A percentile compares a stretch with the other conserved stretches of the same genome.
phyloP scores from a whole-genome alignment of 2,329 filamentous ascomycete genomes.

The Dichotomopilus funicola region DNA sequence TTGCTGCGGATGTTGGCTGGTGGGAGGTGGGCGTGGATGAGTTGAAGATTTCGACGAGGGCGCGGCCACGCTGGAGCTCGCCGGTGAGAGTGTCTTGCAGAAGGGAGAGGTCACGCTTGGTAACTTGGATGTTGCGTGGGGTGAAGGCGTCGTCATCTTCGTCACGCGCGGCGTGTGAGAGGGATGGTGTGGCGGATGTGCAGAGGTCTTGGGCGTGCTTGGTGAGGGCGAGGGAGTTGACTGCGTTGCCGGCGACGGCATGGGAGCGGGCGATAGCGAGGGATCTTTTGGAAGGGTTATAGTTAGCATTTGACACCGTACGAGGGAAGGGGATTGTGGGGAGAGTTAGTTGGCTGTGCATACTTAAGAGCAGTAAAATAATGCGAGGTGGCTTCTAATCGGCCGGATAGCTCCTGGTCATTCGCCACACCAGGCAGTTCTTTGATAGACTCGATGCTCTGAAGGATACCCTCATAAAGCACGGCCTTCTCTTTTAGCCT shows the following conservation, averaged over 20 bases:
- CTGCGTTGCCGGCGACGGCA: slow-evolving; percentile 61
- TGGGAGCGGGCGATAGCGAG: slow-evolving; percentile 83
- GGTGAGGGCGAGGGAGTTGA: slow-evolving; percentile 80
- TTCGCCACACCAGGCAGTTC: slow-evolving; percentile 86
- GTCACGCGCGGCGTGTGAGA: slow-evolving; percentile 31
- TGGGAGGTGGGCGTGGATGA: slow-evolving; percentile 10
- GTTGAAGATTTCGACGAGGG: slow-evolving; percentile 72
- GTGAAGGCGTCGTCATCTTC: slow-evolving; percentile 32
- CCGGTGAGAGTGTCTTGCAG: slow-evolving; percentile 59
- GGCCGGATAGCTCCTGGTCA: slow-evolving; percentile 66
- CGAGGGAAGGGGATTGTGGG: too few relatives aligned
- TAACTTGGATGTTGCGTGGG: slow-evolving; percentile 64
- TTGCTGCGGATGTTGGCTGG: slow-evolving; percentile 20
- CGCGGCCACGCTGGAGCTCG: slow-evolving; percentile 74
- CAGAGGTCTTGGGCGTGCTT: slow-evolving; percentile 62
- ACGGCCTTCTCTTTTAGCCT: slow-evolving; percentile 81
- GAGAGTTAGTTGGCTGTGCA: slow-evolving; percentile 23
- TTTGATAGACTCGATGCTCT: slow-evolving; percentile 84
- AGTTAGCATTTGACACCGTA: not conserved
- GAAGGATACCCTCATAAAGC: slow-evolving; percentile 82
- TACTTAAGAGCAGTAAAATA: slow-evolving; percentile 90
- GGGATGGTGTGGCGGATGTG: slow-evolving; percentile 42
- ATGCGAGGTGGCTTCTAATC: slow-evolving; percentile 68
- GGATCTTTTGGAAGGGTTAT: slow-evolving; percentile 40
- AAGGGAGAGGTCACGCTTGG: slow-evolving; percentile 48